These are phyloP conservation scores for Priceomyces carsonii DNA, from an alignment of 805 yeast species.

Conservation along the genomic window DNA sequence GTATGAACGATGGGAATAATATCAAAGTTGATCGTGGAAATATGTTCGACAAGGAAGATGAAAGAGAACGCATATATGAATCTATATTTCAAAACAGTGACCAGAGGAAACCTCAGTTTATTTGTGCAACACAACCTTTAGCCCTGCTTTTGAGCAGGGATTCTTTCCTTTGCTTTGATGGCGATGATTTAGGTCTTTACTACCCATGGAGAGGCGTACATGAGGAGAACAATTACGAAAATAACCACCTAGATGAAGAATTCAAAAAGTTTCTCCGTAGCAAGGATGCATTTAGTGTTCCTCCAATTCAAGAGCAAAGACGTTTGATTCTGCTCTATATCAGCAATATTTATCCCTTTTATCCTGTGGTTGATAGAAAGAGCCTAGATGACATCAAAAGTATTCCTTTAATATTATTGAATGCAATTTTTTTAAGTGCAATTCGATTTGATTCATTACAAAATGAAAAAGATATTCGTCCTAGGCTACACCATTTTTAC, in stretches of 20 bases:
- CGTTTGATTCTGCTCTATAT: slow-evolving; percentile 18
- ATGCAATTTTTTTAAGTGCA: slow-evolving; percentile 24
- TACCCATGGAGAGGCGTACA: slow-evolving; percentile 30
- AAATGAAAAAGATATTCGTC: slow-evolving; percentile 13
- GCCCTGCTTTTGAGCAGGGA: slow-evolving; percentile 30
- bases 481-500: slow-evolving; percentile 19
- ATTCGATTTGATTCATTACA: slow-evolving; percentile 18
- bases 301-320: slow-evolving; percentile 18
- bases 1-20: not conserved
- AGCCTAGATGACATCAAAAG: slow-evolving; percentile 13
- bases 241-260: slow-evolving; percentile 19
- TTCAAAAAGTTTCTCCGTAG: slow-evolving; percentile 17
- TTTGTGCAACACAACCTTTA: slow-evolving; percentile 29
- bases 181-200: slow-evolving; percentile 25
- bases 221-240: slow-evolving; percentile 12
- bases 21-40: slow-evolving; percentile 9
- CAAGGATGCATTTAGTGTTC: slow-evolving; percentile 23
- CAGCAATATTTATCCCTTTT: slow-evolving; percentile 24
- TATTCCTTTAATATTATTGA: slow-evolving; percentile 23
- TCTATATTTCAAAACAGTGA: slow-evolving; percentile 17
- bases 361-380: slow-evolving; percentile 26
- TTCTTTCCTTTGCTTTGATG: slow-evolving; percentile 27
- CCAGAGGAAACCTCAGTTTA: slow-evolving; percentile 22
- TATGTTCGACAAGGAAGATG: slow-evolving; percentile 9
- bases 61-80: slow-evolving; percentile 23